Evolutionary conservation across 768 basidiomycete genomes (phyloP).

Genomic region (Leccinum imitatum): DNA sequence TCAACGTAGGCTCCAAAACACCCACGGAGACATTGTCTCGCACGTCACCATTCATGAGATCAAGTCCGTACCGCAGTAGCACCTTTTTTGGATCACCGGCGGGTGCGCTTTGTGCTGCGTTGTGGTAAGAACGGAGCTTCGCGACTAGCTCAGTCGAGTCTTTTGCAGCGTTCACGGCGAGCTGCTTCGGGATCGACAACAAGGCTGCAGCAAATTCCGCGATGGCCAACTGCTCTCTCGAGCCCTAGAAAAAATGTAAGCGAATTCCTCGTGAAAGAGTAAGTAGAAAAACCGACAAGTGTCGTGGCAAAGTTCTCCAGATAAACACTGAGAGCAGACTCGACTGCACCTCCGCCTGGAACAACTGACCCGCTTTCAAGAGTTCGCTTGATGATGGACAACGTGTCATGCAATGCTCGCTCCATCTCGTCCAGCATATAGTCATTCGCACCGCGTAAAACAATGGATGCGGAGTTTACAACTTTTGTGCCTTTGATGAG

Average conservation of each 20-base stretch:
- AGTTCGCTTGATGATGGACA: conserved; percentile 95
- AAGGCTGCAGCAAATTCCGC: conserved; percentile 97
- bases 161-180: conserved; percentile 97
- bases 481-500: conserved; percentile 97
- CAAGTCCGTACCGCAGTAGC: conserved; percentile 90
- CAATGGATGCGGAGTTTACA: conserved; percentile 88
- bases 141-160: conserved; percentile 98
- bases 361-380: conserved; percentile 95
- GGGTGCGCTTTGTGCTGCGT: conserved; percentile 91
- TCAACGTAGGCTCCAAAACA: conserved; percentile 93
- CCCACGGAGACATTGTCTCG: conserved; percentile 94
- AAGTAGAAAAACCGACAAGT: conserved; percentile 54
- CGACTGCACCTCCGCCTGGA: conserved; percentile 96
- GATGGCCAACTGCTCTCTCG: conserved; percentile 96
- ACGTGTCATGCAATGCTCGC: conserved; percentile 88
- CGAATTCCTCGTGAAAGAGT: not conserved
- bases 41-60: conserved; percentile 91
- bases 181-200: conserved; percentile 92
- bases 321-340: conserved; percentile 95
- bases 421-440: conserved; percentile 99
- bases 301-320: conserved; percentile 99
- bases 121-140: conserved; percentile 95
- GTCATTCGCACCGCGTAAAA: conserved; percentile 96
- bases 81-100: conserved; percentile 88
- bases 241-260: conserved; percentile 59